A percentile compares a stretch with the other conserved stretches of the same genome.
phyloP scores from a whole-genome alignment of 371 early-diverging fungal genomes.

The Mortierella sp. region DNA sequence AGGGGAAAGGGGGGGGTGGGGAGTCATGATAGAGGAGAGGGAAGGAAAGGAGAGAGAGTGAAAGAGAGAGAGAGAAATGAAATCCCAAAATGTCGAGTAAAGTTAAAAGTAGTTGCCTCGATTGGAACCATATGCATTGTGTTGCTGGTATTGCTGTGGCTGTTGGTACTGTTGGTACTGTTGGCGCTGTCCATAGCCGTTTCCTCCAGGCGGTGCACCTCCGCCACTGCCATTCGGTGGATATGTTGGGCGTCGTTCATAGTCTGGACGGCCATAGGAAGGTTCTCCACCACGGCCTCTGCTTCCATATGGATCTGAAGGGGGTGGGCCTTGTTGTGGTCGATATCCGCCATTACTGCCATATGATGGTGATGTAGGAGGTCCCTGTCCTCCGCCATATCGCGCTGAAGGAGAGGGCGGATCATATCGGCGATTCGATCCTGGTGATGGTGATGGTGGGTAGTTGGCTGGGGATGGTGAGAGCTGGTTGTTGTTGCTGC shows the following conservation, averaged over 20 bases:
- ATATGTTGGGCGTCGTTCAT: conserved; percentile 35
- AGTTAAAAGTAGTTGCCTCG: neutral
- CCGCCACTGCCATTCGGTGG: conserved; percentile 14
- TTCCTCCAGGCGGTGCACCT: conserved; percentile 1
- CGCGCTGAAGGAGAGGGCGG: conserved; percentile 25
- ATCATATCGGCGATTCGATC: conserved; percentile 33
- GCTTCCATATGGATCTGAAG: neutral
- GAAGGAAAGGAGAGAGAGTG: no score
- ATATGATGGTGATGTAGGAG: conserved; percentile 15
- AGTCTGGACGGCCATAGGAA: conserved; percentile 30
- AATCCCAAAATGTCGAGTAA: no score
- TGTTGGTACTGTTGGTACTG: conserved; percentile 25
- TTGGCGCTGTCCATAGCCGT: conserved; percentile 34
- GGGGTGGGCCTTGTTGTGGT: neutral
- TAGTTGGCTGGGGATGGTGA: conserved; percentile 24
- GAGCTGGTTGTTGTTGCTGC: conserved; percentile 13
- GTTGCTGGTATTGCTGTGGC: conserved; percentile 2
- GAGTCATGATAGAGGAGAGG: no score
- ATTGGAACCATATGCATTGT: neutral
- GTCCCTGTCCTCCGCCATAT: conserved; percentile 22
- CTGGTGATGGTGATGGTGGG: conserved; percentile 28
- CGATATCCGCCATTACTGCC: neutral
- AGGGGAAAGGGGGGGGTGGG: no score
- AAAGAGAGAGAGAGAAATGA: no score
- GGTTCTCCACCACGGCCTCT: conserved; percentile 20